These are phyloP conservation scores for Phytophthora ohioensis DNA, from an alignment of 352 stramenopile genomes.

Conservation along the genomic window DNA sequence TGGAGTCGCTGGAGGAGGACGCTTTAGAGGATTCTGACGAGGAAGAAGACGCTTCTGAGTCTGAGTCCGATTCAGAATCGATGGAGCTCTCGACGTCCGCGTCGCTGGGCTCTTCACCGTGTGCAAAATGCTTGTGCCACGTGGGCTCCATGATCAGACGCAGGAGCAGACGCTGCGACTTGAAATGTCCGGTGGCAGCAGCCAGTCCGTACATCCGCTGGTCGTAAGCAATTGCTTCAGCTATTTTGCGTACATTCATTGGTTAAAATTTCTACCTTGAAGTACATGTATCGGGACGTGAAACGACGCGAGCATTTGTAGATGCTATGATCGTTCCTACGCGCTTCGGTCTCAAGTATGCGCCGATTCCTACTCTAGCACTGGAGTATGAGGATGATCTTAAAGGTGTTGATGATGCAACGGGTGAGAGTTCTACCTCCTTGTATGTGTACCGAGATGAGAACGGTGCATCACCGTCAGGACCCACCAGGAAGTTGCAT, in stretches of 20 bases:
- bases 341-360: conserved; percentile 86
- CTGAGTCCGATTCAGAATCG: conserved; percentile 16
- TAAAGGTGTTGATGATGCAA: conserved; percentile 43
- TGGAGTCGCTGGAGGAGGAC: conserved; percentile 15
- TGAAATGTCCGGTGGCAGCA: no score
- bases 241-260: no score
- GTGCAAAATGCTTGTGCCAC: conserved; percentile 5
- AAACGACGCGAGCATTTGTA: conserved; percentile 33
- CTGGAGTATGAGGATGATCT: conserved; percentile 85
- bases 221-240: no score
- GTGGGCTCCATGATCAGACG: neutral
- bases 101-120: conserved; percentile 5
- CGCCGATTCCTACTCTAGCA: conserved; percentile 77
- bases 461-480: neutral
- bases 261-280: no score
- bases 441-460: conserved; percentile 66
- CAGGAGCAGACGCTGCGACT: no score
- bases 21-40: conserved; percentile 4
- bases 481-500: conserved; percentile 57
- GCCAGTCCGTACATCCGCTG: no score
- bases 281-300: conserved; percentile 5
- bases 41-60: conserved; percentile 20
- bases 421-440: conserved; percentile 40
- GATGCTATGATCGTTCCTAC: conserved; percentile 73
- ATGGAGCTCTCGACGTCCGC: conserved; percentile 3